Percentiles rank a stretch among this genome's conserved stretches.
phyloP scores from a whole-genome alignment of 2,329 filamentous ascomycete species.

The Colletotrichum tabaci region DNA sequence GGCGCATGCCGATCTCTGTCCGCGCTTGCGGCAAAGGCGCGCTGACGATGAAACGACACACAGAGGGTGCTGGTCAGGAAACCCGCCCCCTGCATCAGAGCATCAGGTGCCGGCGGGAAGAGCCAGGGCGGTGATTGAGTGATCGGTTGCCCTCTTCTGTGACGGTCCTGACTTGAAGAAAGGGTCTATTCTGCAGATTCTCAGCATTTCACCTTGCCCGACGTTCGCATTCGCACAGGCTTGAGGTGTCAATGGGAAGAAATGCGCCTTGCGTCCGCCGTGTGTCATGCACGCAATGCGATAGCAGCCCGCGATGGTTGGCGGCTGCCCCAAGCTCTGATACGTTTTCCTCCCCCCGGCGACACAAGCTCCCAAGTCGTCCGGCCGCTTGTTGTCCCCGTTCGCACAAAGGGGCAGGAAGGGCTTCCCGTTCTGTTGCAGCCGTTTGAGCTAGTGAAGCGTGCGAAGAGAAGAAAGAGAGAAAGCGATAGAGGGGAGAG shows the following conservation, averaged over 20 bases:
- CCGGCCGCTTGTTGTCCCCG: background rate
- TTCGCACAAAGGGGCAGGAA: background rate
- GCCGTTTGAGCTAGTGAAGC: background rate
- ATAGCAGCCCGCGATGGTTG: background rate
- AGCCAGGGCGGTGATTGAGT: background rate
- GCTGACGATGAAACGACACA: slow-evolving; percentile 31
- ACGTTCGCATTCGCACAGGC: background rate
- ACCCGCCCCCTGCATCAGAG: slow-evolving; percentile 32
- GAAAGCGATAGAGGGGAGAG: too few species aligned
- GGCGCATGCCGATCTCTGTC: slow-evolving; percentile 26
- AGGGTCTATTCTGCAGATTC: too few species aligned
- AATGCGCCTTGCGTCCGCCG: background rate
- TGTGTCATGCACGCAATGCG: background rate
- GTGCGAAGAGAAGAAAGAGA: background rate
- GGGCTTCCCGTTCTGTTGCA: background rate
- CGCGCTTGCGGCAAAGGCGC: slow-evolving; percentile 22
- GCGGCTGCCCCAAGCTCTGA: background rate
- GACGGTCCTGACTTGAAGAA: too few species aligned
- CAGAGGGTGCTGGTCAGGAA: background rate
- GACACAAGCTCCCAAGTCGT: background rate
- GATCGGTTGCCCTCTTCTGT: too few species aligned
- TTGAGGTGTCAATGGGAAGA: background rate
- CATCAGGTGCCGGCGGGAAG: background rate
- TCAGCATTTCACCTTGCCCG: background rate
- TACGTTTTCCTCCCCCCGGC: too few species aligned